Evolutionary conservation across 768 basidiomycete genomes (phyloP).

Genomic region (Porpolomopsis calyptriformis): DNA sequence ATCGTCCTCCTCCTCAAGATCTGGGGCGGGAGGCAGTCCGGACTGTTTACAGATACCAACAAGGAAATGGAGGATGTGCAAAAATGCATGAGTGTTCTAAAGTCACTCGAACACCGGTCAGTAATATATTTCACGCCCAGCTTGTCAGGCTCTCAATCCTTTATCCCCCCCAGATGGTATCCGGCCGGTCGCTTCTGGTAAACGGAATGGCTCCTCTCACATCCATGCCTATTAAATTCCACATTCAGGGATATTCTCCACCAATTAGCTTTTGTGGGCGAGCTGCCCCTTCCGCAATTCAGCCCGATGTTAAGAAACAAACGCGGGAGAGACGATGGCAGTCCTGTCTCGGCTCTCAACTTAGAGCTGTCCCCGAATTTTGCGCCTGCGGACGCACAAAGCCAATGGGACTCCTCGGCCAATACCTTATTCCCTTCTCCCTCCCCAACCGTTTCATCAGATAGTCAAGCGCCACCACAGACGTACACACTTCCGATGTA

Average conservation of each 20-base stretch:
- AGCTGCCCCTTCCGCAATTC: conserved; percentile 12
- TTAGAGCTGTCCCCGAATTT: conserved; percentile 15
- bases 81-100: conserved; percentile 46
- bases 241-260: conserved; percentile 14
- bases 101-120: conserved; percentile 29
- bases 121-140: conserved; percentile 2
- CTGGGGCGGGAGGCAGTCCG: conserved; percentile 47
- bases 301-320: conserved; percentile 25
- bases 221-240: too few relatives aligned
- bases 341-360: conserved; percentile 14
- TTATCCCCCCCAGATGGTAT: conserved; percentile 26
- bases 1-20: conserved; percentile 56
- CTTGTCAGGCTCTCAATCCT: background rate
- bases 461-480: background rate
- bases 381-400: conserved; percentile 11
- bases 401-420: too few relatives aligned
- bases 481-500: conserved; percentile 2
- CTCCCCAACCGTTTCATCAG: background rate
- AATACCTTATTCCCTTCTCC: background rate
- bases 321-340: conserved; percentile 40
- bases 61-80: conserved; percentile 52
- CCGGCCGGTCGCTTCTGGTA: conserved; percentile 33
- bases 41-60: conserved; percentile 33
- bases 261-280: conserved; percentile 13
- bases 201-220: conserved; percentile 7